These are phyloP conservation scores for Rhodotorula sp. DNA, from an alignment of 1,284 basidiomycete genomes.

Conservation along the genomic window DNA sequence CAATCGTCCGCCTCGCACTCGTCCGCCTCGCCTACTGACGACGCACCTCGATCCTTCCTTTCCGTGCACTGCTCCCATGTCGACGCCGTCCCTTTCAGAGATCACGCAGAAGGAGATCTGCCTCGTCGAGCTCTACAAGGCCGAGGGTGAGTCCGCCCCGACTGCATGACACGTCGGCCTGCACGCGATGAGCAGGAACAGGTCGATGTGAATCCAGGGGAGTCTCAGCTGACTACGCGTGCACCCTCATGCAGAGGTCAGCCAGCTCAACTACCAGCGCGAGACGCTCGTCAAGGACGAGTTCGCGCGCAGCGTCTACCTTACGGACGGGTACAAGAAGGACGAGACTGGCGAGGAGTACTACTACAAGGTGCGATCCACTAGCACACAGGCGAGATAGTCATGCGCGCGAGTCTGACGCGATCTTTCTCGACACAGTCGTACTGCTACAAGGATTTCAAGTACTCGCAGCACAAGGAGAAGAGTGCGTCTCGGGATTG, in stretches of 20 bases:
- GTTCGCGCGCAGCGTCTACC: conserved; percentile 5
- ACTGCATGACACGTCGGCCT: neutral
- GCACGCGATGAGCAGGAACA: no score
- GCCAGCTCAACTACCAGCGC: neutral
- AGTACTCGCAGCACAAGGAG: conserved; percentile 10
- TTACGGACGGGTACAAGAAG: conserved; percentile 8
- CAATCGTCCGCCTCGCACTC: no score
- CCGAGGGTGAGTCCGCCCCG: neutral
- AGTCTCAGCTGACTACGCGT: no score
- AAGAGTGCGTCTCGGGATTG: neutral
- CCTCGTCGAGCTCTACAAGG: conserved; percentile 8
- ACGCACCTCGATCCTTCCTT: no score
- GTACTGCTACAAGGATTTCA: conserved; percentile 9
- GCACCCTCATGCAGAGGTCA: neutral
- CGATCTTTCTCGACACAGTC: neutral
- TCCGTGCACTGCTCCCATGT: neutral
- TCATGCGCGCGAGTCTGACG: neutral
- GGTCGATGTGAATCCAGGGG: no score
- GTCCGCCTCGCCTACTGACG: no score
- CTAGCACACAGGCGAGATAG: neutral
- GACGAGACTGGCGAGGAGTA: neutral
- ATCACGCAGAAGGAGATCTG: conserved; percentile 6
- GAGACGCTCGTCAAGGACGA: conserved; percentile 8
- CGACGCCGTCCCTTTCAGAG: neutral
- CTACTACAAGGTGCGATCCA: conserved; percentile 5